Evolutionary conservation across 441 rosid genomes (phyloP).

Genomic region (Mallotus repandus): DNA sequence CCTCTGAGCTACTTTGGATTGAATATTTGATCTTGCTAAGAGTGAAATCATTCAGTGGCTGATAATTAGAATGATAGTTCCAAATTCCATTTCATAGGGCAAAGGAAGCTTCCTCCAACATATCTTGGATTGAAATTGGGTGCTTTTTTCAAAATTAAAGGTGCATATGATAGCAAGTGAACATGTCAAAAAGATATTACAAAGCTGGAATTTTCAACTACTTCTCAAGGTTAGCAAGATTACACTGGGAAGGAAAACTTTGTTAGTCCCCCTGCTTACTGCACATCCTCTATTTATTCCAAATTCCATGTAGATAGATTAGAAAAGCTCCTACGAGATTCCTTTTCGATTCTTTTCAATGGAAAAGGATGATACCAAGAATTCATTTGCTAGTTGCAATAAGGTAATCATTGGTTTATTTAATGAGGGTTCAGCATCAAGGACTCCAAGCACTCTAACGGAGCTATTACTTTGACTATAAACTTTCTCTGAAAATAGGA

Average conservation of each 20-base stretch:
- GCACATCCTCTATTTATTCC: neutral
- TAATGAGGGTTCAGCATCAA: neutral
- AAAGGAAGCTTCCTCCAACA: slow-evolving; percentile 6
- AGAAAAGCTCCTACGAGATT: neutral
- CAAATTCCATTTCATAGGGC: neutral
- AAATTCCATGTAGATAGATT: neutral
- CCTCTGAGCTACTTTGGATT: neutral
- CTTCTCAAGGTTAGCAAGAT: neutral
- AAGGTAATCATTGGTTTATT: neutral
- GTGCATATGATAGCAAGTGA: neutral
- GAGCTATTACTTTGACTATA: too few species aligned
- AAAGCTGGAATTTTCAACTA: neutral
- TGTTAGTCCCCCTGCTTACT: neutral
- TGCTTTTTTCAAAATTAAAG: neutral
- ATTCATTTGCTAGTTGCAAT: neutral
- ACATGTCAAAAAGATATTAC: neutral
- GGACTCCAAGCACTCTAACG: neutral
- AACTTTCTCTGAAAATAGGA: neutral
- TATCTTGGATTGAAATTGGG: neutral
- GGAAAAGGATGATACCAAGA: neutral
- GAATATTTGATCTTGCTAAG: neutral
- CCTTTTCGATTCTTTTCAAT: neutral
- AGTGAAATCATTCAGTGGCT: neutral
- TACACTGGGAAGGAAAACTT: neutral
- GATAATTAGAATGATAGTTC: neutral